Evolutionary conservation across 805 yeast genomes (phyloP), one percentile per base, ranked within the genome.

Genomic region (Candida dajiaensis): DNA sequence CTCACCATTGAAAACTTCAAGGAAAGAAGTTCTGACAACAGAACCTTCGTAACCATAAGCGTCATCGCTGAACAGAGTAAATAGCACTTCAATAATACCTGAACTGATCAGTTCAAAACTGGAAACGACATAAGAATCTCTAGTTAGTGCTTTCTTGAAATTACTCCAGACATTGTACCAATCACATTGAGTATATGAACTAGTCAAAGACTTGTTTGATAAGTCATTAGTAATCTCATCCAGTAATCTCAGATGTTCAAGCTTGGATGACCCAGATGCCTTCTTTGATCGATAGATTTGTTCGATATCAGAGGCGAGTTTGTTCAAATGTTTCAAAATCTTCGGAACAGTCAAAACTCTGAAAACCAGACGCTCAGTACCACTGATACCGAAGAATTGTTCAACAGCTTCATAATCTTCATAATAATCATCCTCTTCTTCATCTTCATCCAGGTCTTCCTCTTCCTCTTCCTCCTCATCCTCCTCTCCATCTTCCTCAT

Each of bases 41-140:
- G 68, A 57, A 19, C 61, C 65, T 23, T 60, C 62, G 15, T 50
- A 51, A 1, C 63, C 62, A 38, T 51, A 52, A 13, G 35, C 52
- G 5, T 55, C 48, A 39, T 63, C 46, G 16, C 50, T 42, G 41
- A 80, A 75, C 3, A 71, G 45, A 1, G 47, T 21, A 4, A 69
- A 54, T 25, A 84, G 59, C 1, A 70, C 55, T 6, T 70, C 68
- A 8, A 84, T 71, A 7, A 86, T 61, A 0, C 89, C 89, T 2
- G 89, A 84, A 2, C 84, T 74, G 6, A 81, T 71, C 29, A 89
- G 67, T 59, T 89, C 96, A 65, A 81, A 87, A 48, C 90, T 82
- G 0, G 96, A 86, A 6, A 85, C 67, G 6, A 54, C 51, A 36
- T 51, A 57, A 9, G 49, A 45, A 1, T 59, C 58, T 18, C 51